A percentile compares a stretch with the other conserved stretches of the same genome.
Evolutionary conservation across 331 rosid species (phyloP).

Genomic region (Dryas integrifolia): DNA sequence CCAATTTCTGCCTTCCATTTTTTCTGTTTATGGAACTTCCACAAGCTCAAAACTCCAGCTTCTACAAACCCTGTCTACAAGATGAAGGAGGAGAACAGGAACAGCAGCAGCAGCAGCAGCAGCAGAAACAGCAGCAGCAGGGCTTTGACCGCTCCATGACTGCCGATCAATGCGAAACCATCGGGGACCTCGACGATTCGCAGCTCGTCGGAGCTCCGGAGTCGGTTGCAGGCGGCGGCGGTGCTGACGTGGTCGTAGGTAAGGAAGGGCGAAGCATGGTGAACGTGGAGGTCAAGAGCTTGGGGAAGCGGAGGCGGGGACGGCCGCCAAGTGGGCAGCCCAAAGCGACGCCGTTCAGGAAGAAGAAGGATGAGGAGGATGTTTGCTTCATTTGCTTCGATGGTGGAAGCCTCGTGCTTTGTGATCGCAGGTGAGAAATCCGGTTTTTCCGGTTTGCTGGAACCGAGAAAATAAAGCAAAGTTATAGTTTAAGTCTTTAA

Average conservation of each 20-base stretch:
- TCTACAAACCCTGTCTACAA: constrained; percentile 21
- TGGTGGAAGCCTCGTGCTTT: constrained; percentile 94
- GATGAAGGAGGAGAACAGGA: background rate
- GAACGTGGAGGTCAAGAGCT: constrained; percentile 24
- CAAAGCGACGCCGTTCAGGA: constrained; percentile 35
- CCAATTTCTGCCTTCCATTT: background rate
- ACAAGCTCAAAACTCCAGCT: constrained; percentile 23
- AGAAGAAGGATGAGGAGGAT: constrained; percentile 59
- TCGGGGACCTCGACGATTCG: constrained; percentile 35
- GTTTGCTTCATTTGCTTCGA: constrained; percentile 97
- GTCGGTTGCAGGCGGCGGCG: constrained; percentile 13
- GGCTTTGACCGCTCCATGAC: constrained; percentile 14
- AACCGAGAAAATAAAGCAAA: too few relatives aligned
- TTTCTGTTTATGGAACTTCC: constrained; percentile 39
- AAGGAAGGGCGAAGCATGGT: background rate
- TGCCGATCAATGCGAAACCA: constrained; percentile 33
- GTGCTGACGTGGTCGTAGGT: constrained; percentile 21
- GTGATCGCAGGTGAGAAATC: constrained; percentile 81
- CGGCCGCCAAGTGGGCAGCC: constrained; percentile 67
- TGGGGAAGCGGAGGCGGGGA: constrained; percentile 62
- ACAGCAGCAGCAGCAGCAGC: background rate
- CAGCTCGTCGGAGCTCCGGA: constrained; percentile 35
- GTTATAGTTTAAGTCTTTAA: too few relatives aligned
- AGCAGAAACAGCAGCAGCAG: background rate
- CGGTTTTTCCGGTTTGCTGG: background rate